Evolutionary conservation across 2,329 filamentous ascomycete genomes (phyloP), one percentile per base, ranked within the genome.

Genomic region (Ophiostoma sp.): DNA sequence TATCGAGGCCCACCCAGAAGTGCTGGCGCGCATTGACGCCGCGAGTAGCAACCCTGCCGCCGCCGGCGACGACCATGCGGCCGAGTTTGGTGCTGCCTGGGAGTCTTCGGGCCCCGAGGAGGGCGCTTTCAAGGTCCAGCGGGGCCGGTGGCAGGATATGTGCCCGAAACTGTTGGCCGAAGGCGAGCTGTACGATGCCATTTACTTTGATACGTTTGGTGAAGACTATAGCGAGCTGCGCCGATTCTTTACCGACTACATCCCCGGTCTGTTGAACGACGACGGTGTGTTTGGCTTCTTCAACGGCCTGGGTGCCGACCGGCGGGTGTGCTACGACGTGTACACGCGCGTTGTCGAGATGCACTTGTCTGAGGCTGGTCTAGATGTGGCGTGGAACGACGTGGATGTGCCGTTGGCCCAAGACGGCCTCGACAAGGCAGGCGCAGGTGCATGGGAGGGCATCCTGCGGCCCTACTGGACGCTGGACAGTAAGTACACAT

Each of bases 151-250:
- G 94, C 94, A 97, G 81, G 92, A 96, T 74, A 83, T 96, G 0
- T 84, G 95, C 19, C 92, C 91, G 0, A 84, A 84, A 69, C 84
- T 97, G 8, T 83, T 95, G 0, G 88, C 89, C 74, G 83, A 89
- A 55, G 92, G 92, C 11, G 87, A 92, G 78, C 84, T 90, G 15
- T 95, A 95, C 79, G 93, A 97, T 79, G 93, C 92, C 36, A 93
- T 99, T 77, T 99, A 98, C 84, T 98, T 98, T 79, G 96, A 99
- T 80, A 99, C 96, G 0, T 98, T 98, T 81, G 96, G 94, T 7
- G 96, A 99, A 83, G 93, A 96, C 76, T 99, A 98, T 82, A 85
- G 86, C 1, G 93, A 95, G 80, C 89, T 98, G 36, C 91, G 92
- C 64, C 86, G 90, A 74, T 98, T 98, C 84, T 97, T 98, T 80